Base-by-base conservation (phyloP, 2,329 filamentous ascomycete species). In the Teratosphaeria epicoccoides region DNA sequence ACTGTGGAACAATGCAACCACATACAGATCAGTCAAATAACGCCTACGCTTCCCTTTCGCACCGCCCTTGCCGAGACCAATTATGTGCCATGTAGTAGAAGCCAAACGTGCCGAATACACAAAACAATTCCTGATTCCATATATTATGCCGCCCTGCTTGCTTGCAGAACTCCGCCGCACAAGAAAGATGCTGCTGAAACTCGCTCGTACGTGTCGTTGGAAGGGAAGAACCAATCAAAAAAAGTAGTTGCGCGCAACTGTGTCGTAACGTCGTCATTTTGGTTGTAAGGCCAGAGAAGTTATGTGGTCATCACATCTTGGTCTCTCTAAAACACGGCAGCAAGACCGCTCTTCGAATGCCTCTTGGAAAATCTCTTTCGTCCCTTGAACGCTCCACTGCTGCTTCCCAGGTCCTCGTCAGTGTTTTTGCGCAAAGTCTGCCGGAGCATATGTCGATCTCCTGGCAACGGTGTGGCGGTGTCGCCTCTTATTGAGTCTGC, bases 331-430 rank as follows among this genome's bases (percentile, higher is more conserved):
- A 96, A 95, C 48, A 88, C 86, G 47, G 90, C 86, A 24, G 88
- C 88, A 47, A 95, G 78, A n/a, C 91, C 90, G 68, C 88, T 95
- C 72, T 94, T 95, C 14, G 87, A 94, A 71, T 95, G 88, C 60
- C 91, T 79, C 71, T 93, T 93, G 72, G 89, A 95, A 70, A 96
- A 97, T 47, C 80, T 70, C 64, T 82, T 82, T 59, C 76, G 74
- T 47, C 77, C 77, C 65, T 80, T 81, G 14, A 76, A 61, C n/a
- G 76, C 78, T 49, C 79, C 77, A 4, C 49, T 50, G 58, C n/a
- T 40, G 33, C 33, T 17, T 17, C 28, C 28, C 4, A 29, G 11
- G 9, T 79, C 76, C 47, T 68, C 71, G 24, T n/a, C 45, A 23
- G 29, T 46, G 23, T 47, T 51, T 25, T 67, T 76, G 63, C 63